phyloP scores from a whole-genome alignment of 2,329 filamentous ascomycete species.

The Balansia obtecta region DNA sequence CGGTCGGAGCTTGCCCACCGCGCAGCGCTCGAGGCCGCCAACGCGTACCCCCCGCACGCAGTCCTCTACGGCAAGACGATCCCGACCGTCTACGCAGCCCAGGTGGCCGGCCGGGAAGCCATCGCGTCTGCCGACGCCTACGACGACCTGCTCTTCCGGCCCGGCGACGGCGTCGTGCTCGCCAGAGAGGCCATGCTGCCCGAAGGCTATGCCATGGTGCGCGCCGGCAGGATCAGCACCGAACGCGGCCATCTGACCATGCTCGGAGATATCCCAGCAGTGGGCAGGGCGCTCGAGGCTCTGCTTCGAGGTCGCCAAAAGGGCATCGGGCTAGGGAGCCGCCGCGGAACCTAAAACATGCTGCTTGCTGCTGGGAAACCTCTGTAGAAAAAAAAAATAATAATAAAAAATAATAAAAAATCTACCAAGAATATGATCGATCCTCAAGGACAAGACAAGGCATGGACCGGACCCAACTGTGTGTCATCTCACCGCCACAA shows the following conservation, averaged over 20 bases:
- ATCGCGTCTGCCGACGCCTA: conserved; percentile 71
- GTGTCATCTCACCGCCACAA: too few relatives aligned
- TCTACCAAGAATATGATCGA: too few relatives aligned
- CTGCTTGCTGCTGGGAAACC: too few relatives aligned
- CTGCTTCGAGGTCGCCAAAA: conserved; percentile 53
- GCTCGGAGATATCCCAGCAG: conserved; percentile 70
- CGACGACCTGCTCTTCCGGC: conserved; percentile 75
- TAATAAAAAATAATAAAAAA: too few relatives aligned
- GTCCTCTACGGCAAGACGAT: conserved; percentile 79
- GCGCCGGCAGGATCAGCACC: conserved; percentile 62
- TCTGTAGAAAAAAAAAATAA: too few relatives aligned
- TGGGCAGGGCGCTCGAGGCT: conserved; percentile 62
- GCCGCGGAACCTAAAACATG: too few relatives aligned
- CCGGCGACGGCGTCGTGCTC: conserved; percentile 80
- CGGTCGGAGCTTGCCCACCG: conserved; percentile 59
- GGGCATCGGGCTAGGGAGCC: too few relatives aligned
- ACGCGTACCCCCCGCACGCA: conserved; percentile 69
- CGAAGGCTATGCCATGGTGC: conserved; percentile 60
- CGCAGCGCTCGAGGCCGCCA: conserved; percentile 45
- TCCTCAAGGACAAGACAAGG: too few relatives aligned
- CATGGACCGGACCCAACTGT: too few relatives aligned
- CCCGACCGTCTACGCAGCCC: conserved; percentile 73
- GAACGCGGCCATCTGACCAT: conserved; percentile 82
- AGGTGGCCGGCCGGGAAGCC: conserved; percentile 57
- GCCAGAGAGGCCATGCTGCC: conserved; percentile 79